phyloP scores from a whole-genome alignment of 83 land plant genomes.

The Diphasiastrum complanatum region DNA sequence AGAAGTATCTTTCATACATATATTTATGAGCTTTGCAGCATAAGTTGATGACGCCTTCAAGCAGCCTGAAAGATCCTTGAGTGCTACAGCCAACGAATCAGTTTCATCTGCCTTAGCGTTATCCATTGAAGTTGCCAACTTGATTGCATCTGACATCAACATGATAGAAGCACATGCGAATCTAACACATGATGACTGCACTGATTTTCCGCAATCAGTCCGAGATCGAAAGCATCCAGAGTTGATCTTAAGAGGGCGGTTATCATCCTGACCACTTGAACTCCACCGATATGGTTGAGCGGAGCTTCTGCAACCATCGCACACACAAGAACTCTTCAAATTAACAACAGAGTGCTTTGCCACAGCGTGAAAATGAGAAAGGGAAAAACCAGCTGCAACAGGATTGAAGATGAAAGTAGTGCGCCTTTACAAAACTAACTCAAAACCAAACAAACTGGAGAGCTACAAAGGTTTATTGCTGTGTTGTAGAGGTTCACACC shows the following conservation, averaged over 20 bases:
- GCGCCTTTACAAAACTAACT: no score
- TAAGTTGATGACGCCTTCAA: conserved; percentile 43
- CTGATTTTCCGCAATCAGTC: not conserved
- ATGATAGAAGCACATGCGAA: not conserved
- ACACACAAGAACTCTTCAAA: conserved; percentile 14
- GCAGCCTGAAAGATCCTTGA: conserved; percentile 24
- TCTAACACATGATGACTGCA: not conserved
- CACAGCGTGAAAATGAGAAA: no score
- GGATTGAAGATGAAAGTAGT: no score
- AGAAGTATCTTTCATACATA: conserved; percentile 18
- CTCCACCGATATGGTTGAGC: not conserved
- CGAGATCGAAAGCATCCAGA: conserved; percentile 10
- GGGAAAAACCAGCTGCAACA: no score
- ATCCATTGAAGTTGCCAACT: not conserved
- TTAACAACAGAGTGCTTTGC: no score
- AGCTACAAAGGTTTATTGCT: no score
- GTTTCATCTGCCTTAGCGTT: not conserved
- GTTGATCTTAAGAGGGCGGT: not conserved
- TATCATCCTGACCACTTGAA: not conserved
- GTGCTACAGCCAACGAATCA: conserved; percentile 26
- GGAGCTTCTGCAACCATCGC: conserved; percentile 6
- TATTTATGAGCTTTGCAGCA: conserved; percentile 49
- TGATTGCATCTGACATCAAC: not conserved
- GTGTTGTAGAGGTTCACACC: no score
- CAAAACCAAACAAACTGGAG: no score